Conservation (phyloP, 2,329 filamentous ascomycete genomes). For the Thermoascus crustaceus region DNA sequence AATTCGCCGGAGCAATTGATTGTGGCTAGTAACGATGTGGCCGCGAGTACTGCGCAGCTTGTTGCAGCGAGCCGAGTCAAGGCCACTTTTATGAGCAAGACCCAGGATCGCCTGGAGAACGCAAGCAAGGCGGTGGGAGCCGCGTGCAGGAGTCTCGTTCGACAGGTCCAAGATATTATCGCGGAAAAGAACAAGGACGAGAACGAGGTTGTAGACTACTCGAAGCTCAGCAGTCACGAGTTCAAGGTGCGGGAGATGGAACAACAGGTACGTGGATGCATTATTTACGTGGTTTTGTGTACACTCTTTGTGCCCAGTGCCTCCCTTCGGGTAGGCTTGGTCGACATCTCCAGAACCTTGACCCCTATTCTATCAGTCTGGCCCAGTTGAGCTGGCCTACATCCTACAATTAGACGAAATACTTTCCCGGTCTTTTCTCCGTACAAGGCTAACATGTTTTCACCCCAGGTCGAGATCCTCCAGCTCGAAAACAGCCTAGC, state of each 20-base stretch:
- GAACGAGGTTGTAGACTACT: slow-evolving; percentile 74
- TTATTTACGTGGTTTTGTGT: too few species aligned
- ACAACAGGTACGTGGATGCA: slow-evolving; percentile 86
- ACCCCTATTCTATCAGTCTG: background rate
- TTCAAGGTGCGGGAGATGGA: slow-evolving; percentile 99
- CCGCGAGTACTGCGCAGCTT: slow-evolving; percentile 90
- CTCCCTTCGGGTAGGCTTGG: background rate
- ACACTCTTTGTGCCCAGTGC: slow-evolving; percentile 1
- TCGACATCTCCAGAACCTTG: background rate
- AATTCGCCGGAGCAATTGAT: slow-evolving; percentile 96
- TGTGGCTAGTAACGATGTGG: slow-evolving; percentile 93
- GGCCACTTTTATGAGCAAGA: slow-evolving; percentile 96
- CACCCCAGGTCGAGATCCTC: slow-evolving; percentile 81
- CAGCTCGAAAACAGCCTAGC: slow-evolving; percentile 84
- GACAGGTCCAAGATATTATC: slow-evolving; percentile 93
- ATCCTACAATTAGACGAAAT: background rate
- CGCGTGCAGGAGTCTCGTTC: slow-evolving; percentile 78
- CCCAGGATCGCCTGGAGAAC: slow-evolving; percentile 80
- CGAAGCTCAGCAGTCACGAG: slow-evolving; percentile 80
- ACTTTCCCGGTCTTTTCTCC: background rate
- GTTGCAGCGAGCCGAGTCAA: slow-evolving; percentile 94
- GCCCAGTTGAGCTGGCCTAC: too few species aligned
- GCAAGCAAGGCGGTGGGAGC: slow-evolving; percentile 88
- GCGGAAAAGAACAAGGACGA: slow-evolving; percentile 75
- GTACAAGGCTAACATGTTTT: slow-evolving; percentile 9